These are phyloP conservation scores for Scolecobasidium constrictum DNA, from an alignment of 2,329 filamentous ascomycete species.

Conservation along the genomic window DNA sequence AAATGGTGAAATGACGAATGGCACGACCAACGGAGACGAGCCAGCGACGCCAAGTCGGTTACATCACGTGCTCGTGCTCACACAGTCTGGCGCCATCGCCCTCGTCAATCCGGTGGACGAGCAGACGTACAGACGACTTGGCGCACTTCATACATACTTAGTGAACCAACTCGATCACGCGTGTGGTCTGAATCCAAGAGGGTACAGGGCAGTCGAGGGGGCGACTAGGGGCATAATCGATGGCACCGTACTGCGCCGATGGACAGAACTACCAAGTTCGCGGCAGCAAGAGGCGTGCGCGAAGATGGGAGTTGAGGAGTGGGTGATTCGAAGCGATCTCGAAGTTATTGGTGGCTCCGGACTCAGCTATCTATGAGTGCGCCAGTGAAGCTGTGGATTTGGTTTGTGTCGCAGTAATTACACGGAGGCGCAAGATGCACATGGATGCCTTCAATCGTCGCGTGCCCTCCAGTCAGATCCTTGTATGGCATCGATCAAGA, in stretches of 20 bases:
- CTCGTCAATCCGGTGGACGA: slow-evolving; percentile 71
- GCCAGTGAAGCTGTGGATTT: slow-evolving; percentile 2
- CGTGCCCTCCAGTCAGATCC: too few species aligned
- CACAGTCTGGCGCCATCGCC: slow-evolving; percentile 64
- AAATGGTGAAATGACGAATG: slow-evolving; percentile 28
- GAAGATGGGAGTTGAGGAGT: slow-evolving; percentile 58
- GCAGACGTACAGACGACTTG: slow-evolving; percentile 70
- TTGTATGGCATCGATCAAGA: too few species aligned
- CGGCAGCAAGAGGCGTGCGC: slow-evolving; percentile 62
- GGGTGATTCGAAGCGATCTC: slow-evolving; percentile 59
- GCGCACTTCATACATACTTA: slow-evolving; percentile 70
- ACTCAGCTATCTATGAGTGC: slow-evolving; percentile 41
- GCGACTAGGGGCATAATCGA: slow-evolving; percentile 62
- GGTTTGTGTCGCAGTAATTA: too few species aligned
- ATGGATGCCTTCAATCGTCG: too few species aligned
- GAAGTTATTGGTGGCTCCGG: slow-evolving; percentile 55
- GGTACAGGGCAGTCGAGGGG: slow-evolving; percentile 51
- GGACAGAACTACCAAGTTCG: slow-evolving; percentile 64
- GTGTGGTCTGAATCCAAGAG: slow-evolving; percentile 73
- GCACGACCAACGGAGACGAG: slow-evolving; percentile 12
- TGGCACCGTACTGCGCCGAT: slow-evolving; percentile 62
- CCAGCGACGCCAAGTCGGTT: slow-evolving; percentile 13
- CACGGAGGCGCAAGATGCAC: too few species aligned
- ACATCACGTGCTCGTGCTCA: slow-evolving; percentile 56
- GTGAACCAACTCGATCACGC: slow-evolving; percentile 63